phyloP scores from a whole-genome alignment of 768 basidiomycete genomes.

The Tremella fuciformis region DNA sequence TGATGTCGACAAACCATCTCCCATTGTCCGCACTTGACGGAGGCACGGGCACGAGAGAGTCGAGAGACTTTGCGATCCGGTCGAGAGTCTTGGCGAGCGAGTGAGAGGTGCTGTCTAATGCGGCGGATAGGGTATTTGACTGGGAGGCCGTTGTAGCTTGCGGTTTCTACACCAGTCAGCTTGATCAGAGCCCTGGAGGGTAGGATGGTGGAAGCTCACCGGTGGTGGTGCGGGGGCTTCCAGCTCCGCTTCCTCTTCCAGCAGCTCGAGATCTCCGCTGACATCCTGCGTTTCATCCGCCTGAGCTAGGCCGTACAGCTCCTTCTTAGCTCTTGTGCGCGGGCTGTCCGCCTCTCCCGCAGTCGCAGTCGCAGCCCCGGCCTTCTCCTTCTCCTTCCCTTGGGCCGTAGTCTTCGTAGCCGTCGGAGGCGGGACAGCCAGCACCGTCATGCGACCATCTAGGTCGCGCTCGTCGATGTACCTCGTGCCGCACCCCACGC shows the following conservation, averaged over 20 bases:
- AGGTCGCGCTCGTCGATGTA: conserved; percentile 31
- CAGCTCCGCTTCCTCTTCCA: neutral
- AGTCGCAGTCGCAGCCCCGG: too few relatives aligned
- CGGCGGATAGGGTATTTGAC: neutral
- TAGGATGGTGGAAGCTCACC: neutral
- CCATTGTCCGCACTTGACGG: conserved; percentile 13
- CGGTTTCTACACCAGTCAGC: too few relatives aligned
- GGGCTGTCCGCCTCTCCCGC: conserved; percentile 27
- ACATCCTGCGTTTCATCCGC: conserved; percentile 1
- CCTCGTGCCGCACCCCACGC: conserved; percentile 40
- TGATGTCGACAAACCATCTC: conserved; percentile 36
- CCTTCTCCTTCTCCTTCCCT: too few relatives aligned
- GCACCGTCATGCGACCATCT: conserved; percentile 3
- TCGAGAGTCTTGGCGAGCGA: conserved; percentile 23
- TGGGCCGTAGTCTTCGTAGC: neutral
- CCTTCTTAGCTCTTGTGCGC: conserved; percentile 28
- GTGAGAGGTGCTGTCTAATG: conserved; percentile 6
- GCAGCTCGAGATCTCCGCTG: conserved; percentile 14
- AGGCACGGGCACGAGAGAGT: neutral
- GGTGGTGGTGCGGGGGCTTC: neutral
- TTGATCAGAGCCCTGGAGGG: too few relatives aligned
- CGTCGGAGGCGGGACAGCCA: neutral
- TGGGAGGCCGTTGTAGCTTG: too few relatives aligned
- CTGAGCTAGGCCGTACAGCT: conserved; percentile 33
- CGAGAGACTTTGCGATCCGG: conserved; percentile 20